Evolutionary conservation across 1,284 basidiomycete species (phyloP).

Genomic region (Melampsora americana): DNA sequence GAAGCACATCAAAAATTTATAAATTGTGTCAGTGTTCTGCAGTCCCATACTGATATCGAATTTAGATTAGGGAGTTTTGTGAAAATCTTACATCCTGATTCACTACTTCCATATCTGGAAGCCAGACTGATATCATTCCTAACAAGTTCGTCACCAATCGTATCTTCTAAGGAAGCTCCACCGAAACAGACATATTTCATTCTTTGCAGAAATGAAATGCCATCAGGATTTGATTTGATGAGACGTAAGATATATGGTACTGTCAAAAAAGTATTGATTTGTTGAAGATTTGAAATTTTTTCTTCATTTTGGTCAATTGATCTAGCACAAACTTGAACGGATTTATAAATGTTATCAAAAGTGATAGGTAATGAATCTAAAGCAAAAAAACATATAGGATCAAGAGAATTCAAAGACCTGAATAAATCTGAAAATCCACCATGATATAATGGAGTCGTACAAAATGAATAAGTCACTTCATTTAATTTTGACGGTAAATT

Average conservation of each 20-base stretch:
- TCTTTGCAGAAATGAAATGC: conserved; percentile 56
- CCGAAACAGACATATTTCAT: conserved; percentile 62
- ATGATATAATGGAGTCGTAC: conserved; percentile 58
- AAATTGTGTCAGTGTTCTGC: background rate
- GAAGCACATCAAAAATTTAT: conserved; percentile 36
- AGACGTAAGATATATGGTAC: conserved; percentile 59
- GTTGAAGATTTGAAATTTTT: background rate
- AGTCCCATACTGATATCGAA: no score
- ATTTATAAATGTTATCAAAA: conserved; percentile 50
- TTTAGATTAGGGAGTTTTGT: background rate
- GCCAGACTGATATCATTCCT: conserved; percentile 61
- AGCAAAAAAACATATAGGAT: conserved; percentile 55
- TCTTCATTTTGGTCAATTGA: background rate
- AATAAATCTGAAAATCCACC: conserved; percentile 57
- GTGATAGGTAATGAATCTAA: conserved; percentile 54
- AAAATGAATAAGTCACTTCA: conserved; percentile 53
- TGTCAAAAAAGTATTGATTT: conserved; percentile 53
- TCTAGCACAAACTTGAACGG: conserved; percentile 50
- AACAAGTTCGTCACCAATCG: conserved; percentile 62
- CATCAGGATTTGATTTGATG: conserved; percentile 60
- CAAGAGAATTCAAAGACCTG: conserved; percentile 55
- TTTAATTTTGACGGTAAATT: conserved; percentile 51
- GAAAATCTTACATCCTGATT: conserved; percentile 48
- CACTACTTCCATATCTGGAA: conserved; percentile 61
- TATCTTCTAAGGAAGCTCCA: conserved; percentile 57